These are phyloP conservation scores for Pyrenochaeta sp. DNA, from an alignment of 2,329 filamentous ascomycete genomes.

Conservation along the genomic window DNA sequence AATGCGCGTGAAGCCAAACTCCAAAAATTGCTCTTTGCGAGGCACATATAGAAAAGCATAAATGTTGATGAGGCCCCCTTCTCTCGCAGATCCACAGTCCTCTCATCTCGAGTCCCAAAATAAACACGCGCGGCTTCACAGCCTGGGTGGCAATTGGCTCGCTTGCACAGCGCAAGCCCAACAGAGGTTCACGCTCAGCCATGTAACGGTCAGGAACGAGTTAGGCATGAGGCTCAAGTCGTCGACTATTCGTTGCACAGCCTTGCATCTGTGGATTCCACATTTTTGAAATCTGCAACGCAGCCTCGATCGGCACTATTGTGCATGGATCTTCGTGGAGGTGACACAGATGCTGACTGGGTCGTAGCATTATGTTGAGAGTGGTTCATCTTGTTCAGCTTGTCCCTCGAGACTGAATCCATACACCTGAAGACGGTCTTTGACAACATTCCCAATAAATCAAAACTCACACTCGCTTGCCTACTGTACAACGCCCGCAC, in stretches of 20 bases:
- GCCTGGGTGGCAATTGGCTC: too few relatives aligned
- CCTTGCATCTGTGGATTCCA: not conserved
- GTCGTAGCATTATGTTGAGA: not conserved
- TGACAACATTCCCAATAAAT: not conserved
- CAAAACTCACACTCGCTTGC: not conserved
- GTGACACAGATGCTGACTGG: not conserved
- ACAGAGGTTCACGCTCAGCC: not conserved
- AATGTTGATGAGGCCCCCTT: not conserved
- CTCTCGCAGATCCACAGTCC: not conserved
- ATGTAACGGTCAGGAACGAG: not conserved
- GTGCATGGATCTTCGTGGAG: too few relatives aligned
- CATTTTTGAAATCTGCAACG: not conserved
- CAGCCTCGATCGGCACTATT: too few relatives aligned
- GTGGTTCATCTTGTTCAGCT: not conserved
- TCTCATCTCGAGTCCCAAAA: not conserved
- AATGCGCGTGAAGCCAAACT: too few relatives aligned
- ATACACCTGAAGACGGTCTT: not conserved
- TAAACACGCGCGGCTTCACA: too few relatives aligned
- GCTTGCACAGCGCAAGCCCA: not conserved
- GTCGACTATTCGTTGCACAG: not conserved
- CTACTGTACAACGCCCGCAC: not conserved
- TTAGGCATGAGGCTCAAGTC: conserved; percentile 2
- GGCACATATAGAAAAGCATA: not conserved
- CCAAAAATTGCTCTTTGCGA: too few relatives aligned
- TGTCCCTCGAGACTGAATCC: not conserved